These are phyloP conservation scores for Kodamaea nitidulidarum DNA, from an alignment of 805 yeast genomes.

Conservation along the genomic window DNA sequence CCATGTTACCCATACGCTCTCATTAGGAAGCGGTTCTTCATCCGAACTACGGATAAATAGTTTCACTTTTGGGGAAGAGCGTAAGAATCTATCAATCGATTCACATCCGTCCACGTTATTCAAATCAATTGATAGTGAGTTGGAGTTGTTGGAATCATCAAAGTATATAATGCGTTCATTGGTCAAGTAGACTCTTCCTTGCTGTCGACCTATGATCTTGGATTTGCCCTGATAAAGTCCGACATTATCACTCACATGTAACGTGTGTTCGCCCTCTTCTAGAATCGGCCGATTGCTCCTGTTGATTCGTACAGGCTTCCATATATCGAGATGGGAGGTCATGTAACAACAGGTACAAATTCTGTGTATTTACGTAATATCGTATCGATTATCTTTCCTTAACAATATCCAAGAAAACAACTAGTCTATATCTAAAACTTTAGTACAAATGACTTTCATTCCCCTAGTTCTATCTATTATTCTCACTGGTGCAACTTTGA, in stretches of 20 bases:
- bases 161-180: constrained; percentile 69
- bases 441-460: too few species aligned
- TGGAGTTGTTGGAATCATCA: constrained; percentile 44
- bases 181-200: constrained; percentile 78
- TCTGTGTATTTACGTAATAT: not conserved
- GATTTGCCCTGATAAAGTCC: constrained; percentile 78
- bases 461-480: too few species aligned
- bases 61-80: constrained; percentile 75
- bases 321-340: constrained; percentile 18
- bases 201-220: constrained; percentile 60
- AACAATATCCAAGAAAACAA: too few species aligned
- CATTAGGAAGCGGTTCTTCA: not conserved
- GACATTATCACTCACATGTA: constrained; percentile 39
- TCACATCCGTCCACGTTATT: constrained; percentile 38
- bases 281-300: constrained; percentile 38
- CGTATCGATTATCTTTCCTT: not conserved
- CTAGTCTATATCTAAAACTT: too few species aligned
- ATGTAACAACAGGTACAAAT: not conserved
- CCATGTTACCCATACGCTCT: constrained; percentile 46
- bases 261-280: constrained; percentile 26
- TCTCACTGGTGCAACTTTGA: too few species aligned
- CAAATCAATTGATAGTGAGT: constrained; percentile 48
- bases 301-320: constrained; percentile 37
- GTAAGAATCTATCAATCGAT: constrained; percentile 54
- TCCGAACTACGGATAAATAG: constrained; percentile 17